These are phyloP conservation scores for Fibroporia radiculosa DNA, from an alignment of 768 basidiomycete genomes.

Conservation along the genomic window DNA sequence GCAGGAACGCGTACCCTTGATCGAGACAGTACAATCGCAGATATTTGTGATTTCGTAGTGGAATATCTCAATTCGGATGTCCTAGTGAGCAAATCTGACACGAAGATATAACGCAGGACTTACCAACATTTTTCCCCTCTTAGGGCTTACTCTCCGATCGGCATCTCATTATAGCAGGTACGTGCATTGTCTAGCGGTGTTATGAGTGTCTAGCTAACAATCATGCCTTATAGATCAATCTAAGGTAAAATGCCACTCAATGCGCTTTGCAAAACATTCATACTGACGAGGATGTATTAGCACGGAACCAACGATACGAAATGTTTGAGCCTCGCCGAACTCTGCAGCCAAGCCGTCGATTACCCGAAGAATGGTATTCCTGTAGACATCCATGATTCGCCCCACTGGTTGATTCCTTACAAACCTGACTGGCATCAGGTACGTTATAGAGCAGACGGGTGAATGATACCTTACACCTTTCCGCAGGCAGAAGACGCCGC, in stretches of 20 bases:
- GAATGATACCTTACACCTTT: background rate
- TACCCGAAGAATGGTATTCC: slow-evolving; percentile 73
- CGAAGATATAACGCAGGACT: background rate
- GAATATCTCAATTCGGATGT: slow-evolving; percentile 83
- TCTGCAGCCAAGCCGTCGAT: slow-evolving; percentile 68
- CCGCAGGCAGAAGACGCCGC: slow-evolving; percentile 21
- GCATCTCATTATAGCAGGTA: slow-evolving; percentile 65
- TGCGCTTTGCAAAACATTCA: background rate
- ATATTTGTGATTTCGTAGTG: slow-evolving; percentile 75
- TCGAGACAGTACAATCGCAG: slow-evolving; percentile 49
- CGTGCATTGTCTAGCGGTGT: slow-evolving; percentile 9
- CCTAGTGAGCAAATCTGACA: slow-evolving; percentile 38
- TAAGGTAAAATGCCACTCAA: slow-evolving; percentile 30
- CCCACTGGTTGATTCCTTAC: slow-evolving; percentile 48
- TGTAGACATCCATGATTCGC: slow-evolving; percentile 45
- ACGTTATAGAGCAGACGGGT: background rate
- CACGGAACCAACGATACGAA: slow-evolving; percentile 50
- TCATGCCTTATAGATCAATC: slow-evolving; percentile 53
- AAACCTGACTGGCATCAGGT: slow-evolving; percentile 75
- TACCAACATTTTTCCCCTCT: background rate
- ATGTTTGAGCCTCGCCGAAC: slow-evolving; percentile 50
- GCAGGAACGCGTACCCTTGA: slow-evolving; percentile 15
- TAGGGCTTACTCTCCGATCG: slow-evolving; percentile 65
- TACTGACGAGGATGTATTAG: slow-evolving; percentile 24
- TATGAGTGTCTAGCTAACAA: background rate